Evolutionary conservation across 73 alveolate species (phyloP).

Genomic region (Paramecium sonneborni): DNA sequence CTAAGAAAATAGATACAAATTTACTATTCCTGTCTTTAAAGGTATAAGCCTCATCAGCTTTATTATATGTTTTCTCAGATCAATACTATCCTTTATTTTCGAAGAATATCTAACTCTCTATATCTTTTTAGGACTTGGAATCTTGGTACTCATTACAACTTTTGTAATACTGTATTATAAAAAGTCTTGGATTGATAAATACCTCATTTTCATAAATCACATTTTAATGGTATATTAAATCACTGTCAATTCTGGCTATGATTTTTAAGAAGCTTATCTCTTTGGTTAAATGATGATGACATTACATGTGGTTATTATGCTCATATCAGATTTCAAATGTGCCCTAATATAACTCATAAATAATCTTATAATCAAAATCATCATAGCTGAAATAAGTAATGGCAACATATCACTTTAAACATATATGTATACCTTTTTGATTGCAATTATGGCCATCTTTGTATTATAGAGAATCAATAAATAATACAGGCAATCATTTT

Average conservation of each 20-base stretch:
- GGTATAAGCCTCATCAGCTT: neutral
- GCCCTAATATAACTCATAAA: neutral
- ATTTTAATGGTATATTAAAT: neutral
- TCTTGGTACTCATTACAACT: neutral
- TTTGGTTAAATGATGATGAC: slow-evolving; percentile 5
- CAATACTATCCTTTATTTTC: neutral
- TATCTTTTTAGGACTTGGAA: neutral
- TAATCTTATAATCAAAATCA: neutral
- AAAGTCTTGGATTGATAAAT: neutral
- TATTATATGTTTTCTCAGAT: neutral
- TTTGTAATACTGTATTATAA: neutral
- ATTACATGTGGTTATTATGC: neutral
- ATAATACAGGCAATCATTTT: neutral
- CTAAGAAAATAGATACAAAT: neutral
- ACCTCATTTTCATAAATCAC: neutral
- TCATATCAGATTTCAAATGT: neutral
- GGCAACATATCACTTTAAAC: neutral
- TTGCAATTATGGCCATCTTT: neutral
- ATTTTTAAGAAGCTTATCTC: neutral
- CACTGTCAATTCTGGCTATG: neutral
- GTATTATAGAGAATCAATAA: neutral
- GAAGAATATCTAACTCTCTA: neutral
- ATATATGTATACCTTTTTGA: neutral
- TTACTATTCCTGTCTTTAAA: neutral
- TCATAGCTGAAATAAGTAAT: neutral